Conservation (phyloP, 2,329 filamentous ascomycete species). For the Chalaropsis thielavioides region DNA sequence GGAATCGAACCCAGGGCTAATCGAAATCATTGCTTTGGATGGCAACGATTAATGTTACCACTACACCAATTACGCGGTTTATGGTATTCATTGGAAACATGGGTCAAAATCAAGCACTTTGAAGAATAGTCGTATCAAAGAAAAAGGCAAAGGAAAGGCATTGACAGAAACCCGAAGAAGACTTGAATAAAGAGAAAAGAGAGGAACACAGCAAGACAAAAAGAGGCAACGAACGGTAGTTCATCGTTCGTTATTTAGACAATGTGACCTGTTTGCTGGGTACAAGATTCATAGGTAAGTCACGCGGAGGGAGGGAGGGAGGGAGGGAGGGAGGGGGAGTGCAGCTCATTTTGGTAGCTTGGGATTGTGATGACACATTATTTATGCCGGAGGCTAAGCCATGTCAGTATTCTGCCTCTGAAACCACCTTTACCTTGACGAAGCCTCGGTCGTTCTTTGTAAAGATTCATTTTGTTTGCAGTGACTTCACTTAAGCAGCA, state of each 20-base stretch:
- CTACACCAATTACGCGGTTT: slow-evolving; percentile 4
- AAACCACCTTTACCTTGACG: neutral
- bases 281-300: neutral
- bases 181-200: neutral
- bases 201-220: neutral
- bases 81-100: neutral
- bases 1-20: slow-evolving; percentile 7
- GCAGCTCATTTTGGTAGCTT: neutral
- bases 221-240: neutral
- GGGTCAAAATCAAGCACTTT: neutral
- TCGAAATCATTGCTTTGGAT: slow-evolving; percentile 5
- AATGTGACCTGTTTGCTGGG: neutral
- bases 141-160: neutral
- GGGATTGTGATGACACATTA: neutral
- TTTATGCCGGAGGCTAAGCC: neutral
- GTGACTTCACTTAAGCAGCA: neutral
- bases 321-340: too few relatives aligned
- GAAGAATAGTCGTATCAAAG: neutral
- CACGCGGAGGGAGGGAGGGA: neutral
- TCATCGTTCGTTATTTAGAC: neutral
- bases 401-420: neutral
- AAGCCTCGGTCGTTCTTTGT: neutral
- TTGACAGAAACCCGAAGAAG: neutral
- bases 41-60: slow-evolving; percentile 8
- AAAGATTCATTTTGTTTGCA: neutral